These are phyloP conservation scores for Mrakiaceae sp. DNA, from an alignment of 1,284 basidiomycete genomes.

Conservation along the genomic window DNA sequence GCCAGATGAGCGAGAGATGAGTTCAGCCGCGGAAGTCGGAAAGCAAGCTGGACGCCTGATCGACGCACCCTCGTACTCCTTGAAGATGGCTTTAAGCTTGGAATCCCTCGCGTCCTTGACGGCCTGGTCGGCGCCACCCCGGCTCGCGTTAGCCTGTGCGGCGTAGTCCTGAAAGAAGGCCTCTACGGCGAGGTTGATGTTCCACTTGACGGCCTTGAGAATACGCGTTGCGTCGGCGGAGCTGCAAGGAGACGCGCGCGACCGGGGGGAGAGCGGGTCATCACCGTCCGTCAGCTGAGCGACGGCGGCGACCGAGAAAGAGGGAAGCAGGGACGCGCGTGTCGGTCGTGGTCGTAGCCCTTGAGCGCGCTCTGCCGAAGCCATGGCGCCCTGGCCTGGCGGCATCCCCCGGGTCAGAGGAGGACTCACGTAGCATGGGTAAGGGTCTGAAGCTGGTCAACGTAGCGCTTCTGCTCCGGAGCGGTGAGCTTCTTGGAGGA, in stretches of 20 bases:
- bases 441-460: constrained; percentile 12
- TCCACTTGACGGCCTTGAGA: constrained; percentile 32
- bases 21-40: no score
- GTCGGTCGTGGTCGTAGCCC: not conserved
- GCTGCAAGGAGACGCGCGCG: not conserved
- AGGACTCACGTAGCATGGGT: constrained; percentile 13
- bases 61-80: constrained; percentile 32
- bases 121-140: not conserved
- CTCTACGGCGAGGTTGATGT: constrained; percentile 31
- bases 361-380: not conserved
- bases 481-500: constrained; percentile 10
- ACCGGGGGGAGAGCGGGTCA: not conserved
- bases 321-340: not conserved
- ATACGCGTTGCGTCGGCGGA: constrained; percentile 19
- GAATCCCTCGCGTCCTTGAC: constrained; percentile 26
- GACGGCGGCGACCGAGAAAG: not conserved
- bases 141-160: constrained; percentile 21
- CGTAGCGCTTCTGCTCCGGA: constrained; percentile 2
- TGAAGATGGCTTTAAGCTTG: constrained; percentile 35
- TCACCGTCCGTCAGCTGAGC: not conserved
- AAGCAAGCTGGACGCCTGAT: no score
- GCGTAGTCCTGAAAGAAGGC: constrained; percentile 28
- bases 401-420: not conserved
- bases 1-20: not conserved
- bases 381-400: not conserved